These are phyloP conservation scores for Xylaria hypoxylon DNA, from an alignment of 2,329 filamentous ascomycete species.

Conservation along the genomic window DNA sequence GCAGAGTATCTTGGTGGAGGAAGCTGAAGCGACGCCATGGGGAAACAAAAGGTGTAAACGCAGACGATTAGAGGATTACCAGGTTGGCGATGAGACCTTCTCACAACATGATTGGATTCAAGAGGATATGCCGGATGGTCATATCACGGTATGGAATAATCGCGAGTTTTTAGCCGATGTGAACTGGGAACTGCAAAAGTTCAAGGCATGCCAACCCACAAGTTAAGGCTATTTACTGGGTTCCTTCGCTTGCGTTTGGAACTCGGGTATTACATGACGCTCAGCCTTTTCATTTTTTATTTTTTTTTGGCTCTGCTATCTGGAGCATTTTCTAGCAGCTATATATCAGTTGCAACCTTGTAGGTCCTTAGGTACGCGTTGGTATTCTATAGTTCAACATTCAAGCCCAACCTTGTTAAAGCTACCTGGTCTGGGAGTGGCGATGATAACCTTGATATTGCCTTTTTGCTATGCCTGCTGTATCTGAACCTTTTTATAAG, in stretches of 20 bases:
- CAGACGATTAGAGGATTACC: constrained; percentile 5
- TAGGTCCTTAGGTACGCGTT: constrained; percentile 10
- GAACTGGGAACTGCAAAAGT: constrained; percentile 19
- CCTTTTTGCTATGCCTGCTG: not conserved
- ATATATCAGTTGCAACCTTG: constrained; percentile 14
- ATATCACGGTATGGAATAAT: constrained; percentile 21
- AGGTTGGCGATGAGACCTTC: constrained; percentile 9
- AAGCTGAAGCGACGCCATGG: not conserved
- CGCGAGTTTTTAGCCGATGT: constrained; percentile 27
- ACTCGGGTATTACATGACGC: constrained; percentile 13
- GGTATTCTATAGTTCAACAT: constrained; percentile 14
- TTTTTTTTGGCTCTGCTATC: constrained; percentile 20
- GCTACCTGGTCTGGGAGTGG: constrained; percentile 8
- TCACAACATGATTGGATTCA: constrained; percentile 1
- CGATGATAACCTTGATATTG: not conserved
- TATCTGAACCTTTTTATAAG: not conserved
- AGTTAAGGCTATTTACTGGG: constrained; percentile 7
- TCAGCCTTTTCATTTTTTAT: constrained; percentile 9
- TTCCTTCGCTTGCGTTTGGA: no score
- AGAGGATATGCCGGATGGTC: constrained; percentile 1
- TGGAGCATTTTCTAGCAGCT: constrained; percentile 11
- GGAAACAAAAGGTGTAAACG: constrained; percentile 10
- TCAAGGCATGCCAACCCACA: constrained; percentile 14
- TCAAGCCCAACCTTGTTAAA: not conserved
- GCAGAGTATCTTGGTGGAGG: not conserved